Evolutionary conservation across 306 rosid genomes (phyloP), one percentile per base, ranked within the genome.

Genomic region (Pueraria montana): DNA sequence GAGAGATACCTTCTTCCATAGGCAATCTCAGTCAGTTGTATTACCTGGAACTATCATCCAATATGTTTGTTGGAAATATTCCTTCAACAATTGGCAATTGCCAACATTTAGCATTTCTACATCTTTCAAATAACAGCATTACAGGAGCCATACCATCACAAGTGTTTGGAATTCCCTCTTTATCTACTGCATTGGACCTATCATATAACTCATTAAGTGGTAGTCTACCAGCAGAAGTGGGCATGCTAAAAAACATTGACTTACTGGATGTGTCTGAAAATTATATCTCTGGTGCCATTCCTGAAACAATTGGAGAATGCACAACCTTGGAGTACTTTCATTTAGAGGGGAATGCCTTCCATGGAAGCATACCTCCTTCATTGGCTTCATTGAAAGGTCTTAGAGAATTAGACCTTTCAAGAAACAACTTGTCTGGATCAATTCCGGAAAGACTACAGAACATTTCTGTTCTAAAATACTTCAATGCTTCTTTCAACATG

Each of bases 401-500:
- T 20, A 67, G 13, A 49, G 0, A 24, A 1, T 53, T 82, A 66
- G 81, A 82, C 50, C 38, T 82, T 0, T 75, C 85, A 20, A 24
- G 48, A 40, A 82, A 75, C 8, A 49, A 11, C 48, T 65, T 82
- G 34, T 75, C 61, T 6, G 85, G 85, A 42, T 3, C 81, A 42
- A 82, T 82, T 75, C 81, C 71, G 1, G 8, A 42, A 7, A 32
- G 8, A n/a, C 0, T 82, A 1, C 76, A 82, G 2, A 27, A 50
- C 1, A 43, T 53, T 30, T 38, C 42, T 9, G 2, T 2, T 2
- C n/a, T 82, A 0, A 70, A 24, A 38, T 27, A 43, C 50, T 82
- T 82, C 26, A 82, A 82, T 63, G 74, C 11, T 14, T 81, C 80
- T 9, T 81, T 81, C 11, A 62, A 81, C 56, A 81, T 20, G 80